Evolutionary conservation across 2,329 filamentous ascomycete genomes (phyloP), one percentile per base, ranked within the genome.

Genomic region (Apiospora arundinis): DNA sequence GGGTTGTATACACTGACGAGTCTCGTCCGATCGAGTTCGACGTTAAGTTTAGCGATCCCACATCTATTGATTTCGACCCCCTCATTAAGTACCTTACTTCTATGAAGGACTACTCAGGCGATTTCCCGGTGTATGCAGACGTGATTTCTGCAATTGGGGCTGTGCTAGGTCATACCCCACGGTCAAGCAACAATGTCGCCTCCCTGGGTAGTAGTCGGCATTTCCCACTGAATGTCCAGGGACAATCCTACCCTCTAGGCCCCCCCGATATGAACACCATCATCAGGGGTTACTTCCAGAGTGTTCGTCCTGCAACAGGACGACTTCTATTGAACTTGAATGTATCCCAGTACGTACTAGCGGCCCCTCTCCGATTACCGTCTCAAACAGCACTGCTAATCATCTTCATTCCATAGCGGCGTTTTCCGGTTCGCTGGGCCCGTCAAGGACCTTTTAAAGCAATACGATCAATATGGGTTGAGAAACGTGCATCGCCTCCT

Each of bases 241-340:
- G 76, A 1, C 80, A 83, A 28, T 74, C 73, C 0, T 60, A 70
- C 0, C 69, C 76, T 0, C 74, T 86, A 5, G 76, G 75, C 7
- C 52, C 70, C 6, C 78, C 80, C 0, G 75, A 75, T 0, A 79
- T 79, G 9, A 80, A 86, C 25, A 63, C 80, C 9, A 83, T 87
- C 42, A 79, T 86, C 1, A 84, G 88, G 21, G 88, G 88, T 1
- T 89, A 87, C 74, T 89, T 89, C 70, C 86, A 88, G 75, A 89
- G 87, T 44, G 82, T 85, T 2, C 86, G 88, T 7, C 80, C 87
- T 0, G 85, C 85, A 0, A 90, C 88, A 0, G 87, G 87, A 2
- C 82, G 87, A 0, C 75, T 90, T 1, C 82, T 90, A 0, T 79
- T 90, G 37, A 90, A 90, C 72, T 81, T 83, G 66, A 90, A 90